Base-by-base conservation (phyloP, 306 rosid species). In the Abrus precatorius region DNA sequence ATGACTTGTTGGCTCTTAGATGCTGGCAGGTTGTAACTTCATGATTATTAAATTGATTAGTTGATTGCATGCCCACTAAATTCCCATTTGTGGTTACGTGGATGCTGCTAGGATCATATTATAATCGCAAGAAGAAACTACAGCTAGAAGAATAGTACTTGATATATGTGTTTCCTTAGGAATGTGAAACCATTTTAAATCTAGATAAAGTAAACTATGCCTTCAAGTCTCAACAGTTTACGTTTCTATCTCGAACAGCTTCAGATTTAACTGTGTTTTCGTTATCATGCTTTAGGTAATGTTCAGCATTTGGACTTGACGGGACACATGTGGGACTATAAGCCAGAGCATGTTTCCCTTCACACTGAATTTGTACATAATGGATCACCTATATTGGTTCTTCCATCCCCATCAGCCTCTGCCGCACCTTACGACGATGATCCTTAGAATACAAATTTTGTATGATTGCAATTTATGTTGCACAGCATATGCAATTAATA, bases 241-340 rank as follows among this genome's bases (percentile, higher is more conserved):
- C 68, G 71, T 54, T 71, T 60, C 48, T 38, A 70, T 66, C 78
- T 71, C 27, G 30, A 52, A 78, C 61, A 49, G 77, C 76, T 44
- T 76, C 74, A 53, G 36, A 65, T 80, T 70, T 70, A 55, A 74
- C 53, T 30, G 5, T 30, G 5, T 49, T 65, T 41, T 33, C 9
- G 34, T 52, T 68, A 49, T 71, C 66, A n/a, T 84, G 76, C 80
- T 57, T n/a, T 84, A 95, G 99, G 97, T 76, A 84, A 88, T 48
- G 86, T 95, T 79, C 81, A 81, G 74, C 82, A 3, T 78, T 83
- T 93, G 85, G 94, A 93, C 85, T 87, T 92, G 89, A 88, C 84
- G 12, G 98, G 91, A 85, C 88, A 93, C 71, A 65, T 4, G 69
- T 90, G 92, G 95, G 86, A 84, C 64, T 48, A 27, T 78, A 82